Base-by-base conservation (phyloP, 495 filamentous ascomycete genomes). In the Amphirosellinia nigrospora region DNA sequence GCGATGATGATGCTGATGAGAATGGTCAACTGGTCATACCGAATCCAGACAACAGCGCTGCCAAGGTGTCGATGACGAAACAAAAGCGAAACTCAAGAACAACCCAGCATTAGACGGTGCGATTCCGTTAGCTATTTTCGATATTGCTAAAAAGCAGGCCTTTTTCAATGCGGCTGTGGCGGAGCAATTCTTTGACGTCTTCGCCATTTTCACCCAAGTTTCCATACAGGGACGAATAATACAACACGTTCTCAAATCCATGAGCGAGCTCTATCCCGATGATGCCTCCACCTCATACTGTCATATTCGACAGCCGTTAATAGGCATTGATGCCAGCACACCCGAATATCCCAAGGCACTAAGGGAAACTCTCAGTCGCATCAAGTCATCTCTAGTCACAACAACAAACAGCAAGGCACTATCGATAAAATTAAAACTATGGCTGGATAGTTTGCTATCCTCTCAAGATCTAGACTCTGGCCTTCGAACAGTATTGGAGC, bases 81-180 rank as follows among this genome's bases (percentile, higher is more conserved):
- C 81, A 10, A 80, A 75, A 19, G 85, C 84, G 66, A 87, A 90
- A 70, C 87, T 96, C 10, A 87, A 89, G 53, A 85, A 90, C 62
- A 93, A 93, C 48, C 94, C 96, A 13, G 93, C 92, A 16, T 82
- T 98, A 38, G 91, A 90, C 58, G 96, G 96, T 9, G 94, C 94
- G 5, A 96, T 98, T 71, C 94, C 96, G 4, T 86, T 94, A 59
- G 94, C 95, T 38, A 92, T 98, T 45, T 98, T 98, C 72, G 94
- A 97, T 75, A 86, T 91, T 16, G 92, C 93, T 1, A 89, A 91
- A 84, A 94, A 92, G 74, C 86, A 96, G 75, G 90, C 92, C 64
- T 86, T 87, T 75, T 82, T 86, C 78, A 88, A 89, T 66, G 74
- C 89, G 3, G 77, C 80, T 0, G 85, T 94, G 36, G 93, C 89